A percentile compares a stretch with the other conserved stretches of the same genome.
These are phyloP conservation scores for Taphrina wiesneri DNA, from an alignment of 1,139 yeast genomes.

Conservation along the genomic window DNA sequence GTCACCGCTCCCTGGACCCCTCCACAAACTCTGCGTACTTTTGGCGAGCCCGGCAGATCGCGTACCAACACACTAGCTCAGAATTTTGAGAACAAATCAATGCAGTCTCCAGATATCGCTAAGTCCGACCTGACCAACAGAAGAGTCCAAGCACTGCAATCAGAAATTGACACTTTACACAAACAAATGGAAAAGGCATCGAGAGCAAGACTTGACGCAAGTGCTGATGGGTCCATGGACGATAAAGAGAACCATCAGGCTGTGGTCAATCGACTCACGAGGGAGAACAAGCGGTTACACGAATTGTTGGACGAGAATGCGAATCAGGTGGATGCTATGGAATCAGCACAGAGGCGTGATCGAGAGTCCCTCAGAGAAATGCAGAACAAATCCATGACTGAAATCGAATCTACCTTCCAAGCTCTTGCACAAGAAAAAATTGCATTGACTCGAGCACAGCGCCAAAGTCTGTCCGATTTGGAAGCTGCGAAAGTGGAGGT, in stretches of 20 bases:
- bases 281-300: slow-evolving; percentile 36
- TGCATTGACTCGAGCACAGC: slow-evolving; percentile 28
- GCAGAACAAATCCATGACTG: slow-evolving; percentile 34
- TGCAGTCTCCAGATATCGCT: background rate
- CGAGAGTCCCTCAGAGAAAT: slow-evolving; percentile 27
- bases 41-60: slow-evolving; percentile 5
- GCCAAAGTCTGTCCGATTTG: slow-evolving; percentile 22
- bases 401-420: slow-evolving; percentile 31
- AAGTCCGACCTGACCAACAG: background rate
- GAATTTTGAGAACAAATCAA: slow-evolving; percentile 4
- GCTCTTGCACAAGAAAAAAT: slow-evolving; percentile 31
- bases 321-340: slow-evolving; percentile 34
- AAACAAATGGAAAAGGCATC: background rate
- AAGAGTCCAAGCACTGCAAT: background rate
- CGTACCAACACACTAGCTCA: slow-evolving; percentile 32
- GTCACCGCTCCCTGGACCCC: slow-evolving; percentile 31
- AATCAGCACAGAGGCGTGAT: slow-evolving; percentile 26
- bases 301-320: slow-evolving; percentile 36
- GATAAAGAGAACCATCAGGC: background rate
- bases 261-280: slow-evolving; percentile 19
- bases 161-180: slow-evolving; percentile 10
- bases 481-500: slow-evolving; percentile 23
- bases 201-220: background rate
- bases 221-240: background rate
- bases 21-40: background rate